Evolutionary conservation across 225 moss, liverwort and hornwort species (phyloP).

Genomic region (Sphagnum contortum): DNA sequence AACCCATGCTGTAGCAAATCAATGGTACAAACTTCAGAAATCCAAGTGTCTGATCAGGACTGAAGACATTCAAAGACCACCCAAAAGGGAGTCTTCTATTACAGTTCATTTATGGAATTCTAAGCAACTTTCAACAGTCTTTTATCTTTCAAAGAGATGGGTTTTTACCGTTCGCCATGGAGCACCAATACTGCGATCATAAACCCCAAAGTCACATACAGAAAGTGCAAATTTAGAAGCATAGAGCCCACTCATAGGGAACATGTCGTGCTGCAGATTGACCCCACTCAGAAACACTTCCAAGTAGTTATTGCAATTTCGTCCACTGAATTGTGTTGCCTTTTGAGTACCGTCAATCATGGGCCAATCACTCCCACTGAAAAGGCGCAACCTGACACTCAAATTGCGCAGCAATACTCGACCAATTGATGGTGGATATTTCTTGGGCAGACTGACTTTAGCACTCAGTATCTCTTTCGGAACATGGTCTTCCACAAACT

Average conservation of each 20-base stretch:
- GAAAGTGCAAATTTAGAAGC: conserved; percentile 80
- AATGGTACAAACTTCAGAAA: too few species aligned
- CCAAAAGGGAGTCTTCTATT: too few species aligned
- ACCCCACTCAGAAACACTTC: conserved; percentile 69
- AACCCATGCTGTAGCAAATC: too few species aligned
- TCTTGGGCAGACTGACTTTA: conserved; percentile 53
- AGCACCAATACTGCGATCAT: conserved; percentile 85
- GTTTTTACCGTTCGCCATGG: conserved; percentile 65
- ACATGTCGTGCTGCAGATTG: conserved; percentile 71
- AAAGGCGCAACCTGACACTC: conserved; percentile 81
- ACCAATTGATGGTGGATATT: conserved; percentile 78
- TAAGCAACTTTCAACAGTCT: too few species aligned
- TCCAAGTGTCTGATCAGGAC: too few species aligned
- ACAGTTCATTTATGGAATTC: too few species aligned
- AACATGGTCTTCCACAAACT: conserved; percentile 79
- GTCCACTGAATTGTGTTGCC: conserved; percentile 51
- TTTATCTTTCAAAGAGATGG: too few species aligned
- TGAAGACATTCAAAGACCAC: too few species aligned
- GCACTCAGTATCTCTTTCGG: conserved; percentile 43
- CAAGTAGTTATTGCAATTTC: conserved; percentile 58
- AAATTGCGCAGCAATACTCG: conserved; percentile 72
- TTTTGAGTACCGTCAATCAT: conserved; percentile 18
- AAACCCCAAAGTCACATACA: conserved; percentile 71
- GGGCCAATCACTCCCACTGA: conserved; percentile 95
- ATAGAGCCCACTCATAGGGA: conserved; percentile 67